Base-by-base conservation (phyloP, 371 early-diverging fungal genomes). In the Mortierella sp. region DNA sequence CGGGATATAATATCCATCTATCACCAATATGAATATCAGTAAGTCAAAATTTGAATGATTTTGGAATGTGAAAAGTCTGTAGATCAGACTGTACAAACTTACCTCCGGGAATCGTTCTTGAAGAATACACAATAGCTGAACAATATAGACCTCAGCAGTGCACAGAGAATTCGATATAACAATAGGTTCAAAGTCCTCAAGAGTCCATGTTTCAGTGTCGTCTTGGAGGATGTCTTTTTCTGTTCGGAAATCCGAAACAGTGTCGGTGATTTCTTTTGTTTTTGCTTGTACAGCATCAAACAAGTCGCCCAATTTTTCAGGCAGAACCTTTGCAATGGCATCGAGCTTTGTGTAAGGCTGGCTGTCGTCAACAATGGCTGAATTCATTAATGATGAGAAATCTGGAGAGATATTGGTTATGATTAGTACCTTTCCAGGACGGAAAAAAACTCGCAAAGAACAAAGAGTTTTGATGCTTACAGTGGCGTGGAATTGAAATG, bases 311-410 rank as follows among this genome's bases (percentile, higher is more conserved):
- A 74, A 22, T 7, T 65, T 67, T 15, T 53, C 60, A 19, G 80
- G 80, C 28, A 74, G 43, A 16, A 67, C 21, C 8, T 36, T 28
- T 0, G 67, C 69, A 10, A 79, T 48, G 4, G 52, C 52, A 1
- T 68, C 60, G 24, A 79, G 65, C 52, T 79, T 79, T 5, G 70
- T 65, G 33, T 50, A 43, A 13, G 70, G 67, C 38, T 67, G 70
- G 8, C 64, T 79, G 48, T 79, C 80, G 36, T 74, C 59, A 10
- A 60, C 58, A 53, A 79, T 59, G 3, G 80, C 40, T 0, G 75
- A 55, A 11, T 65, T 70, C 75, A 74, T 74, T 48, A 79, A 38
- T 5, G 22, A 64, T 1, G 61, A 48, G 33, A 79, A 79, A 36
- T 64, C 80, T 79, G 68, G 21, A 41, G 24, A 47, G 55, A 55